These are phyloP conservation scores for Tremella fuciformis DNA, from an alignment of 768 basidiomycete genomes.

Conservation along the genomic window DNA sequence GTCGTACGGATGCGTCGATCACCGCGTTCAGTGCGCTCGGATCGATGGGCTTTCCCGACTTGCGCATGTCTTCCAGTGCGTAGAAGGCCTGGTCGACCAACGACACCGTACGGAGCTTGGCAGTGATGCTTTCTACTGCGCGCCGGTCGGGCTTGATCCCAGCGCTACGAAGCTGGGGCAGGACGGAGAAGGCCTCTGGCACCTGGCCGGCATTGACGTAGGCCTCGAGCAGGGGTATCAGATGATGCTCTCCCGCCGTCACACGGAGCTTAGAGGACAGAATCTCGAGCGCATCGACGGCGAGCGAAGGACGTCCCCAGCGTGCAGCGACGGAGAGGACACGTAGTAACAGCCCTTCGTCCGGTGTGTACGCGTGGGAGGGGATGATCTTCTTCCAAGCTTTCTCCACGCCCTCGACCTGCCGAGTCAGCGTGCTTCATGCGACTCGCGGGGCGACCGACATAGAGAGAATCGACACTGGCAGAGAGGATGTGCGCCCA, in stretches of 20 bases:
- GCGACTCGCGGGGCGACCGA: slow-evolving; percentile 53
- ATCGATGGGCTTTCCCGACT: slow-evolving; percentile 60
- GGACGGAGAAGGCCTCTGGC: slow-evolving; percentile 62
- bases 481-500: slow-evolving; percentile 70
- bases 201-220: slow-evolving; percentile 62
- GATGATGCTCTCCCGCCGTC: slow-evolving; percentile 66
- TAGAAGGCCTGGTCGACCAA: slow-evolving; percentile 65
- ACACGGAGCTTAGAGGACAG: slow-evolving; percentile 57
- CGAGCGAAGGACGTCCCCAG: slow-evolving; percentile 68
- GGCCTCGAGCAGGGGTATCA: slow-evolving; percentile 72
- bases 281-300: slow-evolving; percentile 62
- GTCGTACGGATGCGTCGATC: slow-evolving; percentile 62
- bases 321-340: slow-evolving; percentile 73
- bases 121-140: slow-evolving; percentile 61
- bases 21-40: slow-evolving; percentile 65
- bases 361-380: slow-evolving; percentile 60
- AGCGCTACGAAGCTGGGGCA: slow-evolving; percentile 62
- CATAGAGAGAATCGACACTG: slow-evolving; percentile 66
- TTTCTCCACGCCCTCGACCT: slow-evolving; percentile 66
- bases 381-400: slow-evolving; percentile 65
- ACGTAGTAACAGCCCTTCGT: slow-evolving; percentile 69
- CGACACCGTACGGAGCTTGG: slow-evolving; percentile 57
- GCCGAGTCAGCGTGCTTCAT: slow-evolving; percentile 3
- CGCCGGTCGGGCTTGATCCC: slow-evolving; percentile 58
- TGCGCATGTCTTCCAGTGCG: slow-evolving; percentile 62